Percentiles rank a stretch among this genome's conserved stretches.
Conservation (phyloP, 2,329 filamentous ascomycete species). For the Didymella exigua region DNA sequence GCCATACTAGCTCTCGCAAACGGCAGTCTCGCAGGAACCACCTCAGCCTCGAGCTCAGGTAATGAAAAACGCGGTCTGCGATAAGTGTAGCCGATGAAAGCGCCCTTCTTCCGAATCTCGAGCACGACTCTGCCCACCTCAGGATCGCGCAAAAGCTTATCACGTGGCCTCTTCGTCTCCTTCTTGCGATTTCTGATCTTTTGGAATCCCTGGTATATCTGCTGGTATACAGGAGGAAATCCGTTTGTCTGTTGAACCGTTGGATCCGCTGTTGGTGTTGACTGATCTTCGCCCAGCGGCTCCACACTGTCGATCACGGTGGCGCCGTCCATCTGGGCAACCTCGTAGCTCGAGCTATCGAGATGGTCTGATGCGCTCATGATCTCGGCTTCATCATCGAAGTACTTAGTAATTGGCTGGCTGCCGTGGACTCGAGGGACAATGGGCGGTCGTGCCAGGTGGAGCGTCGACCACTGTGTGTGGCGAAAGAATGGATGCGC, state of each 20-base stretch:
- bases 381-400: conserved; percentile 80
- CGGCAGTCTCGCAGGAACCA: conserved; percentile 7
- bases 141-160: conserved; percentile 80
- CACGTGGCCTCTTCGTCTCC: conserved; percentile 80
- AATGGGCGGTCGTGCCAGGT: conserved; percentile 75
- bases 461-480: conserved; percentile 77
- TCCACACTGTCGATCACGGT: conserved; percentile 1
- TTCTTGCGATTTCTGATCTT: conserved; percentile 59
- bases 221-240: neutral
- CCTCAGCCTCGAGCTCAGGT: conserved; percentile 34
- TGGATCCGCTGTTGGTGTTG: neutral
- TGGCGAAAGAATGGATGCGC: conserved; percentile 82
- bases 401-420: conserved; percentile 75
- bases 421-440: conserved; percentile 68
- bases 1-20: conserved; percentile 2
- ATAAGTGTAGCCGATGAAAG: conserved; percentile 92
- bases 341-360: conserved; percentile 43
- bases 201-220: conserved; percentile 12
- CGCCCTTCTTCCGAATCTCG: conserved; percentile 78
- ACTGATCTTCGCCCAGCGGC: neutral
- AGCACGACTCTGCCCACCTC: conserved; percentile 70
- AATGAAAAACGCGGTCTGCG: conserved; percentile 55
- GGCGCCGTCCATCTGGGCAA: conserved; percentile 6
- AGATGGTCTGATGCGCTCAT: conserved; percentile 47
- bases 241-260: neutral